Percentiles rank a stretch among this genome's conserved stretches.
These are phyloP conservation scores for Pseudopyricularia cyperi DNA, from an alignment of 2,329 filamentous ascomycete species.

Conservation along the genomic window DNA sequence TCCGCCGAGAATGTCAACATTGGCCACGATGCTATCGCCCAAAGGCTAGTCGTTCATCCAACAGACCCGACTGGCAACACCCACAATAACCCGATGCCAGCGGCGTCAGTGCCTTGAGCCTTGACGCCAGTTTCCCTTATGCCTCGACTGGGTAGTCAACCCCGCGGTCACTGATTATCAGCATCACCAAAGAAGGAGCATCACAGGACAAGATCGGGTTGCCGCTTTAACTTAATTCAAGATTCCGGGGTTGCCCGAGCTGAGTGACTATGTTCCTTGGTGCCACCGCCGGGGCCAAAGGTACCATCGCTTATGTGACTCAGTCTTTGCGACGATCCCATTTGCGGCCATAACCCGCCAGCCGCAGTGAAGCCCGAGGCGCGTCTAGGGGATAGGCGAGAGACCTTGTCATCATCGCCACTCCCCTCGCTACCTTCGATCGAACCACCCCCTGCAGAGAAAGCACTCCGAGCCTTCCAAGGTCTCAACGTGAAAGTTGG, in stretches of 20 bases:
- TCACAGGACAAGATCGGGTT: not conserved
- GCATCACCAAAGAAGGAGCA: not conserved
- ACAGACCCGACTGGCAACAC: not conserved
- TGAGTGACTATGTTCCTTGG: not conserved
- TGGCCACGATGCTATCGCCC: not conserved
- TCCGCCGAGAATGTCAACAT: not conserved
- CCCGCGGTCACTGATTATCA: not conserved
- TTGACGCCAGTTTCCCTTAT: no score
- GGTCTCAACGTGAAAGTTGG: not conserved
- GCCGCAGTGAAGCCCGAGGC: not conserved
- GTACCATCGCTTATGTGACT: constrained; percentile 1
- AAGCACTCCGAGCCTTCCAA: not conserved
- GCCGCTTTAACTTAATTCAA: not conserved
- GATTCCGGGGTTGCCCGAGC: not conserved
- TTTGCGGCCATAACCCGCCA: not conserved
- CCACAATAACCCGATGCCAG: no score
- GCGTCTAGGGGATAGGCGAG: not conserved
- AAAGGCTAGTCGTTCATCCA: not conserved
- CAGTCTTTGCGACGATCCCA: not conserved
- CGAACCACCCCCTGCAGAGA: not conserved
- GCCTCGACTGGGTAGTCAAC: not conserved
- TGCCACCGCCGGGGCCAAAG: not conserved
- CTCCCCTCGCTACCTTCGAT: not conserved
- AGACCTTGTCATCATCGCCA: not conserved
- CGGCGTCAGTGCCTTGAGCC: no score